A percentile compares a stretch with the other conserved stretches of the same genome.
Evolutionary conservation across 768 basidiomycete species (phyloP).

Genomic region (Panellus pusillus): DNA sequence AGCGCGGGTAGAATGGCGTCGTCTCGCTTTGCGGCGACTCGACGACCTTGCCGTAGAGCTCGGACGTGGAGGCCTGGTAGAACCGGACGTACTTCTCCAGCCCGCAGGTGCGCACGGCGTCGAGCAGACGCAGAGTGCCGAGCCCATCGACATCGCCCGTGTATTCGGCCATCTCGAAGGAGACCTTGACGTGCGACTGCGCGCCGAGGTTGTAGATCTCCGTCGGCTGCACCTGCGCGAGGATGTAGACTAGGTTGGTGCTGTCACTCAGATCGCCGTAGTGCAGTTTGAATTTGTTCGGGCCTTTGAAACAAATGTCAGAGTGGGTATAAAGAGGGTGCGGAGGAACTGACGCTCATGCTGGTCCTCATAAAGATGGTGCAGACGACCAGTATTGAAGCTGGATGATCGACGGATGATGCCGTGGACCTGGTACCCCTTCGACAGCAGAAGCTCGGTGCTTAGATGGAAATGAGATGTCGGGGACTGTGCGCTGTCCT

Average conservation of each 20-base stretch:
- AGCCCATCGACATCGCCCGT: constrained; percentile 96
- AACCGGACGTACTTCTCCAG: constrained; percentile 91
- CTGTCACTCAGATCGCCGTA: constrained; percentile 94
- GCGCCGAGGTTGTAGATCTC: constrained; percentile 99
- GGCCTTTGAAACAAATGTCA: constrained; percentile 40
- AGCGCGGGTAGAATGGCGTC: constrained; percentile 98
- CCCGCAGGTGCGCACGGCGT: constrained; percentile 94
- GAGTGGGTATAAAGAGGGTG: neutral
- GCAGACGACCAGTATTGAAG: constrained; percentile 95
- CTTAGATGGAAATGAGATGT: constrained; percentile 37
- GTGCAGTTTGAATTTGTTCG: constrained; percentile 79
- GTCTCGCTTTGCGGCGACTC: constrained; percentile 95
- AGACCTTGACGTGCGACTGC: constrained; percentile 98
- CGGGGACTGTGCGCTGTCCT: neutral
- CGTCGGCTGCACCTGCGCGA: constrained; percentile 90
- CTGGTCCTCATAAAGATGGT: constrained; percentile 90
- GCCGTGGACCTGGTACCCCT: constrained; percentile 92
- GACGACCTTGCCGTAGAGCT: constrained; percentile 95
- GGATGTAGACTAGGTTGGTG: constrained; percentile 95
- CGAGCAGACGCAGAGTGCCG: constrained; percentile 92
- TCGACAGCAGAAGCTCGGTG: constrained; percentile 78
- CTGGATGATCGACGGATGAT: constrained; percentile 97
- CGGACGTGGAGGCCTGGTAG: constrained; percentile 97
- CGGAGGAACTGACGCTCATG: constrained; percentile 71
- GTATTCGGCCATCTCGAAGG: constrained; percentile 99